These are phyloP conservation scores for Escallonia rubra DNA, from an alignment of 129 eudicot species.

Conservation along the genomic window DNA sequence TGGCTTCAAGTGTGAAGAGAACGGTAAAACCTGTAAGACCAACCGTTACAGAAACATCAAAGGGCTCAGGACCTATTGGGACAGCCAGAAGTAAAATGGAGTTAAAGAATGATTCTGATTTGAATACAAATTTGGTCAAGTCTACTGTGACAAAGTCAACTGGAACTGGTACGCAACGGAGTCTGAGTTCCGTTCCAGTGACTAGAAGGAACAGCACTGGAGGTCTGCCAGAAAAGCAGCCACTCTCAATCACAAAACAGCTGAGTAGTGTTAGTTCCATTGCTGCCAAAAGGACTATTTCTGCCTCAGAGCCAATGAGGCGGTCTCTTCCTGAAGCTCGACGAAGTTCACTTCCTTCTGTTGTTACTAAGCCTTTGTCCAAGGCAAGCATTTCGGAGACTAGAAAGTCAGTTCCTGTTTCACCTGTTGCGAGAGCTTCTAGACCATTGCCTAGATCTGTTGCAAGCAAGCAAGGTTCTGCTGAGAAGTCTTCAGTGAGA, in stretches of 20 bases:
- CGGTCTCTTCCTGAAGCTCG: conserved; percentile 70
- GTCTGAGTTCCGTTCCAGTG: conserved; percentile 42
- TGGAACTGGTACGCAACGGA: conserved; percentile 32
- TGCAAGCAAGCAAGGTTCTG: conserved; percentile 36
- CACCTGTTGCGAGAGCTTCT: conserved; percentile 55
- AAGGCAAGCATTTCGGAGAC: conserved; percentile 33
- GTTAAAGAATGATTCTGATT: conserved; percentile 26
- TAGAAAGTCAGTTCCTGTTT: conserved; percentile 39
- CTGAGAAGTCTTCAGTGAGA: conserved; percentile 26
- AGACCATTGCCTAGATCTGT: conserved; percentile 38
- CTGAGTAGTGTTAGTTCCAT: conserved; percentile 24
- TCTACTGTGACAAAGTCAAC: conserved; percentile 37
- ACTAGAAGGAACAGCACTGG: conserved; percentile 88
- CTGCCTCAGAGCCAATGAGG: conserved; percentile 54
- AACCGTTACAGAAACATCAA: conserved; percentile 32
- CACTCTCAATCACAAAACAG: conserved; percentile 35
- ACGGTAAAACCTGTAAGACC: conserved; percentile 27
- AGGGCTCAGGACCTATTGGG: conserved; percentile 28
- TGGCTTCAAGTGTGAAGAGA: conserved; percentile 36
- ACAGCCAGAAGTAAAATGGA: conserved; percentile 44
- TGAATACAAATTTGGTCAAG: conserved; percentile 17
- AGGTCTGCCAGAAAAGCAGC: conserved; percentile 60
- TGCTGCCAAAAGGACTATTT: conserved; percentile 22
- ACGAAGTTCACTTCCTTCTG: conserved; percentile 50
- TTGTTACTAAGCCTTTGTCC: conserved; percentile 31